Evolutionary conservation across 1,284 basidiomycete genomes (phyloP).

Genomic region (Veloboletus limbatus): DNA sequence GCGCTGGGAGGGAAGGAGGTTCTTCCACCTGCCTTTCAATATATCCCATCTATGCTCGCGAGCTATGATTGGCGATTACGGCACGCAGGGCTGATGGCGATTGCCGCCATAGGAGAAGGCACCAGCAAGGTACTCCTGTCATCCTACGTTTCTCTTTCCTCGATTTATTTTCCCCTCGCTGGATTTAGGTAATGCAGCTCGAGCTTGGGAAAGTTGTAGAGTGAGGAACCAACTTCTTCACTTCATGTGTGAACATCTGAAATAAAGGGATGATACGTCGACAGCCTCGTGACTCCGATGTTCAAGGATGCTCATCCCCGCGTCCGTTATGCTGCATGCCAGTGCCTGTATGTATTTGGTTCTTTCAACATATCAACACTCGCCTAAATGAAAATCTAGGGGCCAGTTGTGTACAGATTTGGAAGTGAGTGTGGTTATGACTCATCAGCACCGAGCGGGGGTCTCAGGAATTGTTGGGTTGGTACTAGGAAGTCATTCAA

Average conservation of each 20-base stretch:
- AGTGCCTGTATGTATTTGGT: constrained; percentile 62
- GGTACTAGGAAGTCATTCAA: constrained; percentile 67
- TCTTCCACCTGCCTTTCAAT: constrained; percentile 72
- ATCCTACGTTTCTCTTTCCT: background rate
- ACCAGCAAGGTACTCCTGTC: constrained; percentile 52
- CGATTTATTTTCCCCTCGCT: background rate
- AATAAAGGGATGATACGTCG: no score
- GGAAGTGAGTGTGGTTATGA: constrained; percentile 46
- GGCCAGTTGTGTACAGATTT: constrained; percentile 83
- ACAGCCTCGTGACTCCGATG: constrained; percentile 69
- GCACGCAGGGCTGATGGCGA: constrained; percentile 79
- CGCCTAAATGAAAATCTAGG: constrained; percentile 36
- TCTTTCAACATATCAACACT: background rate
- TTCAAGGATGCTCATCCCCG: constrained; percentile 77
- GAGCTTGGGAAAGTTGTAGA: constrained; percentile 76
- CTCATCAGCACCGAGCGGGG: background rate
- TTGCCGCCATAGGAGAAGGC: constrained; percentile 75
- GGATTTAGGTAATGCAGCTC: constrained; percentile 60
- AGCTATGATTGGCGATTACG: constrained; percentile 78
- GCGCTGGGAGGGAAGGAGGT: constrained; percentile 71
- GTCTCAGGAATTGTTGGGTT: background rate
- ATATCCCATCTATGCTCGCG: constrained; percentile 75
- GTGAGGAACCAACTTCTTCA: constrained; percentile 37
- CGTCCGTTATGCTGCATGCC: constrained; percentile 81
- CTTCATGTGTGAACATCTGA: background rate